phyloP scores from a whole-genome alignment of 2,329 filamentous ascomycete species.

The Fusarium falciforme region DNA sequence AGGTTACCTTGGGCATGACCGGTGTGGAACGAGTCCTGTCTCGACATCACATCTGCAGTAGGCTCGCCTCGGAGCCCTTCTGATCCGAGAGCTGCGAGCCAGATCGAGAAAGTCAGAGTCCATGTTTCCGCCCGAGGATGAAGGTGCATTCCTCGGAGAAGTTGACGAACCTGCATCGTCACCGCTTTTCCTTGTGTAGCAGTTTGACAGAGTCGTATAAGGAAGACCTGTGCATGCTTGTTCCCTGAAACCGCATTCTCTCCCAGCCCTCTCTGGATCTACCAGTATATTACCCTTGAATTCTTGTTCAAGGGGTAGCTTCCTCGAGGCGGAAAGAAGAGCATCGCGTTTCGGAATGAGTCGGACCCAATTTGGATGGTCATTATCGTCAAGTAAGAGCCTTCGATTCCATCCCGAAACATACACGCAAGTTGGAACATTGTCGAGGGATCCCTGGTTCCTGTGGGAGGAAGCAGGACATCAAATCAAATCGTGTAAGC shows the following conservation, averaged over 20 bases:
- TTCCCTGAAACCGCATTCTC: neutral
- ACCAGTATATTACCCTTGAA: neutral
- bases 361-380: neutral
- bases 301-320: neutral
- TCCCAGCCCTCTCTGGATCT: neutral
- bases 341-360: neutral
- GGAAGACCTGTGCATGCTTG: constrained; percentile 9
- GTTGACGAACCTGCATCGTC: constrained; percentile 10
- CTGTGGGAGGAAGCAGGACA: neutral
- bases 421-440: neutral
- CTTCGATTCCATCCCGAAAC: neutral
- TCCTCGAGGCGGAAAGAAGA: neutral
- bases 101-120: neutral
- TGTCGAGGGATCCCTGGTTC: neutral
- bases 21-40: neutral
- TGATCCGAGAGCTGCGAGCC: neutral
- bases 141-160: neutral
- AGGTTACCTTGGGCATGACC: neutral
- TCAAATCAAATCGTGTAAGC: neutral
- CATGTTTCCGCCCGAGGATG: neutral
- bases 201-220: constrained; percentile 30
- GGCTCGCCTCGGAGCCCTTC: neutral
- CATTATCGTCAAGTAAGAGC: neutral
- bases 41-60: neutral
- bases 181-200: constrained; percentile 39